A percentile compares a stretch with the other conserved stretches of the same genome.
phyloP scores from a whole-genome alignment of 176 grass and related monocot species.

The Musa schizocarpa region DNA sequence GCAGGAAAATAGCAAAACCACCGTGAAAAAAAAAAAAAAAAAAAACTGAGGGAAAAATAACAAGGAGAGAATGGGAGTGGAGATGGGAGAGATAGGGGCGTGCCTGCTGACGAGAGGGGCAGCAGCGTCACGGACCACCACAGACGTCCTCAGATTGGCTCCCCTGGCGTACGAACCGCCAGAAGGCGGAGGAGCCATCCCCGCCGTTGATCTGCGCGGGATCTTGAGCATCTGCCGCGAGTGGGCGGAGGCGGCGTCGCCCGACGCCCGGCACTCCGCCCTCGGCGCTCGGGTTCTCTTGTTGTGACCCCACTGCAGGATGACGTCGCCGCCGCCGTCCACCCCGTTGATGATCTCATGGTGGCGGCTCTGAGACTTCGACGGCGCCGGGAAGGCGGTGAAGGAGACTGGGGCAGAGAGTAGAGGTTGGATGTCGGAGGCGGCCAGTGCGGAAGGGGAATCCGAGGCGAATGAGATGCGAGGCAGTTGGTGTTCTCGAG shows the following conservation, averaged over 20 bases:
- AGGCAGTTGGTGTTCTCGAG: conserved; percentile 12
- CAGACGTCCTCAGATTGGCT: conserved; percentile 26
- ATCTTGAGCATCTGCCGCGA: conserved; percentile 29
- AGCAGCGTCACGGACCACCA: conserved; percentile 1
- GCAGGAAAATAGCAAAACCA: no score
- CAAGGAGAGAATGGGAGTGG: not conserved
- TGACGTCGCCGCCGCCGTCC: conserved; percentile 25
- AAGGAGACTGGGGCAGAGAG: not conserved
- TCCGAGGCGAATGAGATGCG: conserved; percentile 15
- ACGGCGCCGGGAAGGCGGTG: not conserved
- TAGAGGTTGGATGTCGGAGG: not conserved
- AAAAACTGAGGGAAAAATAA: not conserved
- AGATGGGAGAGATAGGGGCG: not conserved
- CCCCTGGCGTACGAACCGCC: conserved; percentile 29
- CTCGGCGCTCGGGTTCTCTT: conserved; percentile 52
- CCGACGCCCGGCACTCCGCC: conserved; percentile 15
- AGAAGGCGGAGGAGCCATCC: conserved; percentile 24
- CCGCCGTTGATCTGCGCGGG: conserved; percentile 38
- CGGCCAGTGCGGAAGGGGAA: not conserved
- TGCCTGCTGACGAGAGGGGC: not conserved
- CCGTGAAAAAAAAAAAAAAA: not conserved
- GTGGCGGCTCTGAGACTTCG: not conserved
- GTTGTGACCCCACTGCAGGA: conserved; percentile 66
- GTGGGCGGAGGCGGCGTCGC: conserved; percentile 18
- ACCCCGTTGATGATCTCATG: not conserved